A percentile compares a stretch with the other conserved stretches of the same genome.
Evolutionary conservation across 257 asterid genomes (phyloP).

Genomic region (Coffea canephora): DNA sequence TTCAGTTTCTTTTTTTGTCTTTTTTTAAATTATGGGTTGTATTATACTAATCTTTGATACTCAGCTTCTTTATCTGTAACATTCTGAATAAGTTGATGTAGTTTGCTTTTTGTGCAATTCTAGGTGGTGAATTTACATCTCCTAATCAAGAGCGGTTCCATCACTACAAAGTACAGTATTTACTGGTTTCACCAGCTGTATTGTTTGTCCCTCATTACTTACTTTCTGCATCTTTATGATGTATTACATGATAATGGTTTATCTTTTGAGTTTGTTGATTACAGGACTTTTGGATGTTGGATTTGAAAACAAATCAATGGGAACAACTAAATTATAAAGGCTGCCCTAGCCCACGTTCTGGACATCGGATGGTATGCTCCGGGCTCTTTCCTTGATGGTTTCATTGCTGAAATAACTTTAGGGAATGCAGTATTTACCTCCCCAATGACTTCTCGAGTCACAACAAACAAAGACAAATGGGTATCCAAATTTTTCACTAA

Average conservation of each 20-base stretch:
- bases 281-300: slow-evolving; percentile 95
- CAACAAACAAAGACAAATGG: background rate
- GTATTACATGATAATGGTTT: slow-evolving; percentile 4
- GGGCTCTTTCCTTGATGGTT: background rate
- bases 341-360: slow-evolving; percentile 98
- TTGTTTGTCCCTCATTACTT: background rate
- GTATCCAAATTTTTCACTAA: background rate
- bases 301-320: slow-evolving; percentile 97
- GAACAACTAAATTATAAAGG: slow-evolving; percentile 97
- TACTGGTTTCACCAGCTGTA: no score
- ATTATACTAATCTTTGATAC: background rate
- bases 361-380: slow-evolving; percentile 86
- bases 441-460: background rate
- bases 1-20: background rate
- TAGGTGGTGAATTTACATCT: slow-evolving; percentile 98
- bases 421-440: slow-evolving; percentile 2
- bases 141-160: slow-evolving; percentile 99
- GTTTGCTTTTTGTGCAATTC: slow-evolving; percentile 16
- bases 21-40: no score
- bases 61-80: background rate
- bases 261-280: slow-evolving; percentile 24
- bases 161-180: slow-evolving; percentile 80
- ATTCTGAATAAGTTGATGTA: background rate
- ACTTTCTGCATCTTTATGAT: background rate
- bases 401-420: background rate